phyloP scores from a whole-genome alignment of 2,329 filamentous ascomycete species.

The Dendrostoma leiphaemia region DNA sequence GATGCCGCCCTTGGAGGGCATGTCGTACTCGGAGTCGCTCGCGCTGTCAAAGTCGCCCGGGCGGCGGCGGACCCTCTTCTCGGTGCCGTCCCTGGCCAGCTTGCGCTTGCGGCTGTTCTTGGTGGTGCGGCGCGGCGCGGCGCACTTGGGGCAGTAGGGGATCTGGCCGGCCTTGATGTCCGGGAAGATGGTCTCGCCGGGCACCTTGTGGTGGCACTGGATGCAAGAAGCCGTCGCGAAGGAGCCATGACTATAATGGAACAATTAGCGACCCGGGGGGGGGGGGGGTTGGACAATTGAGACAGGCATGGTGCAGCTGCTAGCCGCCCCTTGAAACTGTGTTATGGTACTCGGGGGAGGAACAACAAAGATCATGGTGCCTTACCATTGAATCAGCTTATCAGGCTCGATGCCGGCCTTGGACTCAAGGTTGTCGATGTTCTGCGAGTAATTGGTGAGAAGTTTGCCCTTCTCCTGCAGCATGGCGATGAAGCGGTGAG shows the following conservation, averaged over 20 bases:
- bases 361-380: neutral
- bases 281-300: neutral
- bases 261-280: neutral
- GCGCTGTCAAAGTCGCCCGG: conserved; percentile 39
- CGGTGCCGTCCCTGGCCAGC: conserved; percentile 42
- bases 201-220: conserved; percentile 71
- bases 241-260: conserved; percentile 65
- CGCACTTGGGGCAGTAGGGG: conserved; percentile 73
- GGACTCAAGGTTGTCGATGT: conserved; percentile 94
- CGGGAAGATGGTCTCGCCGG: conserved; percentile 74
- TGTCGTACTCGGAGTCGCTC: conserved; percentile 50
- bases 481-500: conserved; percentile 88
- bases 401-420: conserved; percentile 77
- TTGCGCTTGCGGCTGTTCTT: conserved; percentile 53
- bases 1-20: conserved; percentile 68
- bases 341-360: too few species aligned
- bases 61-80: conserved; percentile 35
- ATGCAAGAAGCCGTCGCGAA: conserved; percentile 91
- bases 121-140: conserved; percentile 50
- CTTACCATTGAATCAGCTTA: conserved; percentile 79
- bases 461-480: conserved; percentile 86
- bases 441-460: conserved; percentile 96
- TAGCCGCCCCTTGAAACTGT: neutral
- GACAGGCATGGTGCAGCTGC: neutral
- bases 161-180: conserved; percentile 75